Conservation (phyloP, 441 rosid genomes). For the Jatropha podagrica region DNA sequence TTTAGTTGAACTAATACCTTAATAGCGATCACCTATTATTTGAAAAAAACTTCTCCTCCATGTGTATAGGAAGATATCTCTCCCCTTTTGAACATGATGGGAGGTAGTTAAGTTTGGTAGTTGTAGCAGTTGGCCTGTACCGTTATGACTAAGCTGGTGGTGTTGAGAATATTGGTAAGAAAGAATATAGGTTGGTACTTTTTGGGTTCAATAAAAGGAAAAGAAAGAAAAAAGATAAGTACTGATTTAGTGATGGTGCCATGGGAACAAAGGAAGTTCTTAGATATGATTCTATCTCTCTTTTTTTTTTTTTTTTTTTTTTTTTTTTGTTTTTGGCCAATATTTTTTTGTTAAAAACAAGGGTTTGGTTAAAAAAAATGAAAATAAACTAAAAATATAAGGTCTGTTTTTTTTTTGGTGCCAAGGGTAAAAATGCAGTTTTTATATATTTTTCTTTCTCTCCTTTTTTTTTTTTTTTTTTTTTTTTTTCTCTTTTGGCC, state of each 20-base stretch:
- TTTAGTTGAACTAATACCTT: background rate
- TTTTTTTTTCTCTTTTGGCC: no score
- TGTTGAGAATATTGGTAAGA: background rate
- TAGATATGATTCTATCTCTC: slow-evolving; percentile 17
- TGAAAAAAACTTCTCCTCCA: slow-evolving; percentile 9
- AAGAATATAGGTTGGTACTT: background rate
- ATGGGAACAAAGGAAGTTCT: slow-evolving; percentile 9
- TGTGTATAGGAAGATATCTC: background rate
- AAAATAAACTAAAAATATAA: no score
- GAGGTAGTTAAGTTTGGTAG: slow-evolving; percentile 34
- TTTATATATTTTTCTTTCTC: no score
- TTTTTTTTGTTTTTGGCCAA: no score
- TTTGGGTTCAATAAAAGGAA: slow-evolving; percentile 1
- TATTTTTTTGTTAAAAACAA: no score
- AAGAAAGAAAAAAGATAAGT: background rate
- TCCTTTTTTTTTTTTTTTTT: no score
- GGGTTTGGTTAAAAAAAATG: background rate
- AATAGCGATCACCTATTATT: background rate
- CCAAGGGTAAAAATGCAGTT: no score
- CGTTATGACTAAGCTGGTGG: background rate
- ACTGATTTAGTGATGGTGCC: background rate
- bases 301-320: no score
- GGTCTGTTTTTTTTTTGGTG: no score
- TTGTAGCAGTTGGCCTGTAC: slow-evolving; percentile 33
- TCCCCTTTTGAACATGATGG: slow-evolving; percentile 16